These are phyloP conservation scores for Carallia brachiata DNA, from an alignment of 345 rosid genomes.

Conservation along the genomic window DNA sequence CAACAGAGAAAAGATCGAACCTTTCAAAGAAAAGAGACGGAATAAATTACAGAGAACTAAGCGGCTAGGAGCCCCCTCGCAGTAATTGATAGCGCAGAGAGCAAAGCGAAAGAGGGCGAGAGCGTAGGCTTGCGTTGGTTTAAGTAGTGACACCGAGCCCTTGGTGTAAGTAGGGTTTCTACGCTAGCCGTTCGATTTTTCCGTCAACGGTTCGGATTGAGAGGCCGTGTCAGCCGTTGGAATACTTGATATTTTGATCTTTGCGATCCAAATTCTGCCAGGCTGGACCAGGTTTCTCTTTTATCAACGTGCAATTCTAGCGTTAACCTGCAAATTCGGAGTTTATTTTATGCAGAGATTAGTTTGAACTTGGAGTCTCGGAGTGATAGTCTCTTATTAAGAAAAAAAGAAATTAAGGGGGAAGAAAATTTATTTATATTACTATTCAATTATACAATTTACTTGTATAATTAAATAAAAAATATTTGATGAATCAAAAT, in stretches of 20 bases:
- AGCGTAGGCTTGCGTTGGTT: neutral
- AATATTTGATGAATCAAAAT: too few relatives aligned
- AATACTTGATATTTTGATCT: neutral
- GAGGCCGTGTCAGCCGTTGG: neutral
- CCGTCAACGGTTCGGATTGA: neutral
- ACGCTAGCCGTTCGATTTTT: neutral
- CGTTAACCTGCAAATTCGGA: neutral
- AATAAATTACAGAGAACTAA: neutral
- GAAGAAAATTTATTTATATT: too few relatives aligned
- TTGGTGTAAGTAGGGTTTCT: slow-evolving; percentile 6
- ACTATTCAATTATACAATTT: too few relatives aligned
- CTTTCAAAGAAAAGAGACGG: neutral
- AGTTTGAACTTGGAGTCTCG: too few relatives aligned
- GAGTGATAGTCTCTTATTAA: too few relatives aligned
- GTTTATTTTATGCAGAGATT: too few relatives aligned
- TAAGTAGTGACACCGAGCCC: slow-evolving; percentile 1
- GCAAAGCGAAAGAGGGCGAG: neutral
- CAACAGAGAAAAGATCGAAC: neutral
- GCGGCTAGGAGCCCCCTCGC: slow-evolving; percentile 4
- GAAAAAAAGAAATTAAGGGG: too few relatives aligned
- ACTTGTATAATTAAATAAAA: too few relatives aligned
- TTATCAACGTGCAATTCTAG: too few relatives aligned
- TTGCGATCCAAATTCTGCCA: neutral
- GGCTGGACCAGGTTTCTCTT: too few relatives aligned
- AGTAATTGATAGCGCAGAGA: neutral